Percentiles rank a stretch among this genome's conserved stretches.
Evolutionary conservation across 208 protist genomes (phyloP).

Genomic region (Acanthamoeba lenticulata): DNA sequence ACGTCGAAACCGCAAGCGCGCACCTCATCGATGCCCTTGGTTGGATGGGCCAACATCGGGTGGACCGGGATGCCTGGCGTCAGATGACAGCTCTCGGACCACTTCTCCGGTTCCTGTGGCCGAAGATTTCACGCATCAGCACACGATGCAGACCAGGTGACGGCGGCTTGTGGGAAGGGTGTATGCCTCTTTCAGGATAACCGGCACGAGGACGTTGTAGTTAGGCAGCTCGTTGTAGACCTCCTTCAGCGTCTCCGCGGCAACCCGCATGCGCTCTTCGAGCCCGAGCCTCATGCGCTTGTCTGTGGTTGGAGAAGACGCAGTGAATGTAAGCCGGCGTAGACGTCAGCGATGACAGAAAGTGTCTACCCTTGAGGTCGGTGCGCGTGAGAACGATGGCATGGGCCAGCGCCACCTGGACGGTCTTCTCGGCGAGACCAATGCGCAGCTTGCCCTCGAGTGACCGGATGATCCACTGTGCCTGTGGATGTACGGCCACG

Average conservation of each 20-base stretch:
- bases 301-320: not conserved
- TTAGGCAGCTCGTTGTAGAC: constrained; percentile 85
- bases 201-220: constrained; percentile 84
- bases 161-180: not conserved
- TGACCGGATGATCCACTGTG: constrained; percentile 95
- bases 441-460: constrained; percentile 95
- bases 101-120: not conserved
- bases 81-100: constrained; percentile 73
- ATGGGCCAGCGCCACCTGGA: constrained; percentile 92
- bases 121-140: not conserved
- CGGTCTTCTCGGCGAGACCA: constrained; percentile 96
- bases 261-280: not conserved
- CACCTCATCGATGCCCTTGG: constrained; percentile 93
- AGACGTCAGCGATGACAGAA: not conserved
- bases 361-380: not conserved
- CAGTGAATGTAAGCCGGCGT: not conserved
- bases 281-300: not conserved
- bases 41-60: constrained; percentile 99
- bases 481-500: not conserved
- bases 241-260: constrained; percentile 28
- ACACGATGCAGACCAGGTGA: not conserved
- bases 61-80: constrained; percentile 95
- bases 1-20: constrained; percentile 80
- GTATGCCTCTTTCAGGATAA: constrained; percentile 66
- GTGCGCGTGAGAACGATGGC: constrained; percentile 35